phyloP scores from a whole-genome alignment of 805 yeast genomes.

The Metschnikowia hibisci region DNA sequence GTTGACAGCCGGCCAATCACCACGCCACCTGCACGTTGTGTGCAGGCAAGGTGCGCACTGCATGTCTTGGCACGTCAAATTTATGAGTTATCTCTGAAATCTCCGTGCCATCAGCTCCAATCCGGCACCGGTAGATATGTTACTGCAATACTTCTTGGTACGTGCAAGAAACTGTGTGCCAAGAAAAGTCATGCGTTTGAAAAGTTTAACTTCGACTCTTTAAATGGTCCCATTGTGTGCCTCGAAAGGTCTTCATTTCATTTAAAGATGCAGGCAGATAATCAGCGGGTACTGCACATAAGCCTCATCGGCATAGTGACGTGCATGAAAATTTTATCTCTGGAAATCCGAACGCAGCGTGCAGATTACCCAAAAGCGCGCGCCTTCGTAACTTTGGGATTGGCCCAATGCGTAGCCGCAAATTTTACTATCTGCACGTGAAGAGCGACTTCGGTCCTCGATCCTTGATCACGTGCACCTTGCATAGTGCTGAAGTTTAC shows the following conservation, averaged over 20 bases:
- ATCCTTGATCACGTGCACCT: no score
- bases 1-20: constrained; percentile 1
- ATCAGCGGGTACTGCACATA: not conserved
- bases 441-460: no score
- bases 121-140: not conserved
- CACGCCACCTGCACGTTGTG: not conserved
- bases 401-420: no score
- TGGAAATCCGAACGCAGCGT: constrained; percentile 1
- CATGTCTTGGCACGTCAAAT: constrained; percentile 5
- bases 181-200: no score
- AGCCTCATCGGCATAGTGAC: not conserved
- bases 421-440: no score
- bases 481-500: no score
- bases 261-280: not conserved
- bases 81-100: constrained; percentile 1
- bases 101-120: not conserved
- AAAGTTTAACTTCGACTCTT: no score
- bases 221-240: not conserved
- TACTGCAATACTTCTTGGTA: not conserved
- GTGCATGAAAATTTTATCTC: constrained; percentile 4
- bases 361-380: constrained; percentile 1
- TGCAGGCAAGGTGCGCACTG: not conserved
- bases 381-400: not conserved
- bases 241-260: not conserved
- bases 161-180: not conserved